Conservation (phyloP, 2,329 filamentous ascomycete genomes). For the Ophiostoma tasmaniense region DNA sequence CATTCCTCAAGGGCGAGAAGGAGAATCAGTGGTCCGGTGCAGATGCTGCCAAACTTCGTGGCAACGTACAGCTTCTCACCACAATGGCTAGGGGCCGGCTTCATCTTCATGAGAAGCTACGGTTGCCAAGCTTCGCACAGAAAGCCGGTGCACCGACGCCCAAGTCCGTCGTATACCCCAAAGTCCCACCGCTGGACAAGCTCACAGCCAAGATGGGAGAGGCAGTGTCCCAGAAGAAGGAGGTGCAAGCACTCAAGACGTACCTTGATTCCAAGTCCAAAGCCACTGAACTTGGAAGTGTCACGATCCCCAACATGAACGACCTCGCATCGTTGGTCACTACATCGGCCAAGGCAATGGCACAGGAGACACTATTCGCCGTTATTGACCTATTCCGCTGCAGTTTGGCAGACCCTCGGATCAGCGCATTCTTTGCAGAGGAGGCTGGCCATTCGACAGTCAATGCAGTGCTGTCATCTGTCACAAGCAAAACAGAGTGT, state of each 20-base stretch:
- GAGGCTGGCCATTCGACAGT: conserved; percentile 60
- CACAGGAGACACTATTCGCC: conserved; percentile 62
- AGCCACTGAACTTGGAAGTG: conserved; percentile 48
- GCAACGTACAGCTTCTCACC: conserved; percentile 64
- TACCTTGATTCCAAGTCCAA: conserved; percentile 60
- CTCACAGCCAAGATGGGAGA: conserved; percentile 67
- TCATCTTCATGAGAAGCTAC: conserved; percentile 66
- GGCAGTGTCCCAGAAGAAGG: conserved; percentile 38
- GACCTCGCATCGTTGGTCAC: conserved; percentile 55
- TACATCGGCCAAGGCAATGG: conserved; percentile 45
- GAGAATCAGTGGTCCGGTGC: conserved; percentile 76
- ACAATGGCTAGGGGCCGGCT: conserved; percentile 60
- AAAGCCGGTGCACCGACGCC: conserved; percentile 33
- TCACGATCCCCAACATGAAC: conserved; percentile 61
- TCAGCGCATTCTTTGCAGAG: conserved; percentile 76
- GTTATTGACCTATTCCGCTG: conserved; percentile 78
- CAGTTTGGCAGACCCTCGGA: conserved; percentile 64
- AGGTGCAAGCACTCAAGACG: conserved; percentile 54
- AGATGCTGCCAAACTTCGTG: conserved; percentile 56
- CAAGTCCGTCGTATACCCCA: conserved; percentile 64
- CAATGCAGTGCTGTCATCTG: conserved; percentile 48
- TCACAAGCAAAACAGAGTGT: conserved; percentile 48
- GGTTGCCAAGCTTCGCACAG: conserved; percentile 60
- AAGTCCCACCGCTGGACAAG: conserved; percentile 75
- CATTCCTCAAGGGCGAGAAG: conserved; percentile 67